phyloP scores from a whole-genome alignment of 805 yeast genomes.

The Monosporozyma aerobia region DNA sequence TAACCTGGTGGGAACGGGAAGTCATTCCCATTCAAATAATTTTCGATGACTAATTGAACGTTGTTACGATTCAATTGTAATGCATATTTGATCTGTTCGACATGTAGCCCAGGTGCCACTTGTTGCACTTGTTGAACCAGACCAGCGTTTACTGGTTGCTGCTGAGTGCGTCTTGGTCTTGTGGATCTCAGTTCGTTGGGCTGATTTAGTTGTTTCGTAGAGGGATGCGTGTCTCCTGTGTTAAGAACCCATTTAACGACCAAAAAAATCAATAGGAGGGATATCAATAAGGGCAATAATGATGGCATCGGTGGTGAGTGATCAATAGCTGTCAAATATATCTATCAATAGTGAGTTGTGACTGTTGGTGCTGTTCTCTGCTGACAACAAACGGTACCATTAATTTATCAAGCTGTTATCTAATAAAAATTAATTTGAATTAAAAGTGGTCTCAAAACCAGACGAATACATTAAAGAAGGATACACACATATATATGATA shows the following conservation, averaged over 20 bases:
- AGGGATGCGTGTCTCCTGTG: conserved; percentile 41
- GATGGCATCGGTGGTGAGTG: background rate
- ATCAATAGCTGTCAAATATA: background rate
- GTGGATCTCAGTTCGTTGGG: background rate
- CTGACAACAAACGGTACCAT: background rate
- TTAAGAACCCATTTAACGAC: conserved; percentile 58
- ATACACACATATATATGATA: background rate
- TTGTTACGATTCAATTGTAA: conserved; percentile 60
- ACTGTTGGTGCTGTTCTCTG: background rate
- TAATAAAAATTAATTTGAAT: background rate
- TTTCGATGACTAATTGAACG: conserved; percentile 70
- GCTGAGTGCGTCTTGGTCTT: conserved; percentile 7
- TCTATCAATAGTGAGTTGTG: too few relatives aligned
- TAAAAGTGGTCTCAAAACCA: background rate
- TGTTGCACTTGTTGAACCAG: conserved; percentile 44
- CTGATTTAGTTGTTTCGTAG: conserved; percentile 12
- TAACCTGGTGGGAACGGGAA: conserved; percentile 49
- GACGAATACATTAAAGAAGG: background rate
- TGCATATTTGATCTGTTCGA: conserved; percentile 64
- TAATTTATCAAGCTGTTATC: background rate
- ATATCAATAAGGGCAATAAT: conserved; percentile 6
- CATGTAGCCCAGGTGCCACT: conserved; percentile 64
- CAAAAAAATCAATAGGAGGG: conserved; percentile 40
- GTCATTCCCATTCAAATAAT: conserved; percentile 51
- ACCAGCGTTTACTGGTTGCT: background rate